These are phyloP conservation scores for Heteromeles arbutifolia DNA, from an alignment of 306 rosid genomes.

Conservation along the genomic window DNA sequence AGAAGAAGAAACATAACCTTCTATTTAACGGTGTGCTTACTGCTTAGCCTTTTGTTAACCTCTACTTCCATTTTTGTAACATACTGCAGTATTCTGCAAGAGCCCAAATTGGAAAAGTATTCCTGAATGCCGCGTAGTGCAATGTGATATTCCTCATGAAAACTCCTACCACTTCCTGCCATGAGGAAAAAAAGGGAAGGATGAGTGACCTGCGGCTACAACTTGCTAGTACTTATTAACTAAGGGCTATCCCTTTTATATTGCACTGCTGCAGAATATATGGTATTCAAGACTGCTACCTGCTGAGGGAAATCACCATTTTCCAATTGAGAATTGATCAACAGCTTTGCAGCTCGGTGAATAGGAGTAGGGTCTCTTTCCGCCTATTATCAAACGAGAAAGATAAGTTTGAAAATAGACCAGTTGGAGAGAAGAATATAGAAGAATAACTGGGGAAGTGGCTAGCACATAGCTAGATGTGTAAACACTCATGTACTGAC, in stretches of 20 bases:
- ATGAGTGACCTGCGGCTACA: too few species aligned
- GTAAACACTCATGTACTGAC: background rate
- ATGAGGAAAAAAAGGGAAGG: too few species aligned
- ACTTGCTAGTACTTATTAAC: too few species aligned
- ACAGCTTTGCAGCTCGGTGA: constrained; percentile 29
- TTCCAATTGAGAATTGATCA: constrained; percentile 32
- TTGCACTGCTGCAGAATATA: constrained; percentile 28
- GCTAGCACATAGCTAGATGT: background rate
- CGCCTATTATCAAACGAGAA: background rate
- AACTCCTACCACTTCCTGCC: constrained; percentile 27
- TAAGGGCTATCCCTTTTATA: background rate
- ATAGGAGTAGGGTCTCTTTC: constrained; percentile 30
- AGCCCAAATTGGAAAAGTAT: constrained; percentile 60
- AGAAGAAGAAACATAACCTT: too few species aligned
- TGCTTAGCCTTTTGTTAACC: background rate
- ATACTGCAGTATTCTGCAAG: constrained; percentile 51
- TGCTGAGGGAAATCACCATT: constrained; percentile 35
- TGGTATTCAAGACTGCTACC: constrained; percentile 23
- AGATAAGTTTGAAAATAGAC: background rate
- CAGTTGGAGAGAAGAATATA: background rate
- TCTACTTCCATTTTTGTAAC: constrained; percentile 7
- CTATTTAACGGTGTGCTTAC: background rate
- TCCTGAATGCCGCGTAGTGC: constrained; percentile 57
- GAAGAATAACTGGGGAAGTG: background rate
- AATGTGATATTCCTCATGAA: constrained; percentile 47